A percentile compares a stretch with the other conserved stretches of the same genome.
These are phyloP conservation scores for Rhodosporidiobolus odoratus DNA, from an alignment of 768 basidiomycete genomes.

Conservation along the genomic window DNA sequence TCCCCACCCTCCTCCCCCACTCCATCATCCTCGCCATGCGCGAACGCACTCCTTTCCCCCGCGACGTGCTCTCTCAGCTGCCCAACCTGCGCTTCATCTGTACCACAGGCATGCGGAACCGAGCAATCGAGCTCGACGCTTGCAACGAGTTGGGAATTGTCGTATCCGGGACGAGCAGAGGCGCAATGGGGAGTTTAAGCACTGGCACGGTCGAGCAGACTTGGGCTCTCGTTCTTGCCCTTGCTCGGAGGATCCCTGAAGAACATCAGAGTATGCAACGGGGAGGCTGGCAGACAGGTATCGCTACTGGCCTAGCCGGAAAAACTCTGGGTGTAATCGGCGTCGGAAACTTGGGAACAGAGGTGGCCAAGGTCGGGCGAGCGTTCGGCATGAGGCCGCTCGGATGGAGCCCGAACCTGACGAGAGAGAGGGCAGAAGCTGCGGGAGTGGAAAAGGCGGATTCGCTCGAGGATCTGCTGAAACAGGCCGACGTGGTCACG, in stretches of 20 bases:
- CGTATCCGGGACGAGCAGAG: constrained; percentile 53
- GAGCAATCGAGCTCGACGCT: constrained; percentile 52
- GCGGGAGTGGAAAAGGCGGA: constrained; percentile 55
- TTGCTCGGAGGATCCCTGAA: constrained; percentile 52
- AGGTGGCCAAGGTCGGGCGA: constrained; percentile 56
- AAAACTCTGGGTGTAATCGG: constrained; percentile 61
- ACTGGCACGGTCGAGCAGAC: constrained; percentile 59
- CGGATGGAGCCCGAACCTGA: constrained; percentile 64
- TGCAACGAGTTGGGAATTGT: constrained; percentile 54
- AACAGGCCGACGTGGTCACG: constrained; percentile 58
- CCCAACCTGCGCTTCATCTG: constrained; percentile 60
- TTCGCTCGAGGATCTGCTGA: constrained; percentile 57
- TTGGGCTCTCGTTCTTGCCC: constrained; percentile 60
- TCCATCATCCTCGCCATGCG: constrained; percentile 63
- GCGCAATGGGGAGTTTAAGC: constrained; percentile 2
- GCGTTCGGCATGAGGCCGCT: constrained; percentile 59
- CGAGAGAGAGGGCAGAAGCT: constrained; percentile 54
- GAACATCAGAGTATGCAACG: constrained; percentile 55
- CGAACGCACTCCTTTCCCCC: constrained; percentile 59
- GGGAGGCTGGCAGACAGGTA: constrained; percentile 56
- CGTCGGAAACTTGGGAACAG: constrained; percentile 57
- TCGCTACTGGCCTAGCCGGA: constrained; percentile 56
- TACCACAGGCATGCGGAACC: constrained; percentile 56
- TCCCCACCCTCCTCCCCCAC: constrained; percentile 54
- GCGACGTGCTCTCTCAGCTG: constrained; percentile 54